Evolutionary conservation across 345 rosid genomes (phyloP).

Genomic region (Euphorbia lathyris): DNA sequence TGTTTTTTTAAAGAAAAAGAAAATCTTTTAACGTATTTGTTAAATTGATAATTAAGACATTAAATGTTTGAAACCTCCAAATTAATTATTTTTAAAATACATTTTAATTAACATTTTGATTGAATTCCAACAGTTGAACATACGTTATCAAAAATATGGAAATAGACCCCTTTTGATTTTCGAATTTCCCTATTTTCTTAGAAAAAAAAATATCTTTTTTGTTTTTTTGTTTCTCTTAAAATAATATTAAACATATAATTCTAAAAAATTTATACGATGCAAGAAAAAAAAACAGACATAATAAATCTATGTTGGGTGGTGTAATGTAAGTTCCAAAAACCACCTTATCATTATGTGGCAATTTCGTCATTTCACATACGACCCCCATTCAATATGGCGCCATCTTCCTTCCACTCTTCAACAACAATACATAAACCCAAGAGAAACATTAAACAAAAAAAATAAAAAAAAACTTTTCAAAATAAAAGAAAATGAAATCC

Average conservation of each 20-base stretch:
- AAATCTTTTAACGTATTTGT: not conserved
- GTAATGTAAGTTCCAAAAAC: not conserved
- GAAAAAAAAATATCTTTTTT: no score
- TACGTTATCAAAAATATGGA: no score
- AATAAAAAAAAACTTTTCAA: not conserved
- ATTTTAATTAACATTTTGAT: not conserved
- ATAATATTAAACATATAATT: no score
- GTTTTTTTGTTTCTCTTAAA: no score
- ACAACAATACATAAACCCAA: not conserved
- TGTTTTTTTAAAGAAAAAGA: no score
- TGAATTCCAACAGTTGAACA: no score
- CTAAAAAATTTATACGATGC: no score
- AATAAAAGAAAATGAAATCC: constrained; percentile 1
- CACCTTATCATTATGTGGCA: constrained; percentile 21
- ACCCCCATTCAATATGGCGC: constrained; percentile 45
- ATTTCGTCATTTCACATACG: constrained; percentile 20
- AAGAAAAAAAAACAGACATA: not conserved
- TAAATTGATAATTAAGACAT: no score
- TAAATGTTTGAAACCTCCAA: not conserved
- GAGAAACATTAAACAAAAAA: not conserved
- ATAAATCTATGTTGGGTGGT: not conserved
- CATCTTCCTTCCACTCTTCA: constrained; percentile 22
- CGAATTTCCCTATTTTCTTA: no score
- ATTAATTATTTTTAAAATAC: not conserved
- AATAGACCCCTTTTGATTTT: no score